phyloP scores from a whole-genome alignment of 371 early-diverging fungal species.

The Mucor plumbeus region DNA sequence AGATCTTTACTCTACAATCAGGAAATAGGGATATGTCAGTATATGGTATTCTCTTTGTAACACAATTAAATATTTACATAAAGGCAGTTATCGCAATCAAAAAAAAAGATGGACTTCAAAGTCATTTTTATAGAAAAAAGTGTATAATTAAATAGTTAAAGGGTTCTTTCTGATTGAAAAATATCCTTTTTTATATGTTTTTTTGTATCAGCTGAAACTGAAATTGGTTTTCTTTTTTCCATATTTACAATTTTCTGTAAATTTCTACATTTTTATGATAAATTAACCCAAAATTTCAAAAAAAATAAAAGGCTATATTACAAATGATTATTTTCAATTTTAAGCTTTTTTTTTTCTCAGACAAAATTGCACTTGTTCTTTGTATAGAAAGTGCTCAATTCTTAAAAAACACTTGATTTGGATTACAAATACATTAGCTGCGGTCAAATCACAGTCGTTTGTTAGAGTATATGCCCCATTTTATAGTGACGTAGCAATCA shows the following conservation, averaged over 20 bases:
- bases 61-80: conserved; percentile 50
- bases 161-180: neutral
- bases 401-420: conserved; percentile 4
- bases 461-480: neutral
- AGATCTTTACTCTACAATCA: conserved; percentile 41
- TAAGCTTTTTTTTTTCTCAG: neutral
- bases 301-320: neutral
- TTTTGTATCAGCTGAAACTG: no score
- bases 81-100: conserved; percentile 88
- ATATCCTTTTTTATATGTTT: conserved; percentile 3
- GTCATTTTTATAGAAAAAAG: conserved; percentile 15
- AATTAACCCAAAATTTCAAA: neutral
- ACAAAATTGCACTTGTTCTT: neutral
- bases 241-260: neutral
- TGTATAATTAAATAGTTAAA: neutral
- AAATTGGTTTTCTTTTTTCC: neutral
- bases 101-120: conserved; percentile 71
- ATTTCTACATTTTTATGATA: no score
- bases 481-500: conserved; percentile 7
- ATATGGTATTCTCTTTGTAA: neutral
- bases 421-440: conserved; percentile 1
- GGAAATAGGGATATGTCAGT: neutral
- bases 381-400: neutral
- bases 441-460: conserved; percentile 3
- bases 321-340: neutral